These are phyloP conservation scores for Adansonia digitata DNA, from an alignment of 345 rosid genomes.

Conservation along the genomic window DNA sequence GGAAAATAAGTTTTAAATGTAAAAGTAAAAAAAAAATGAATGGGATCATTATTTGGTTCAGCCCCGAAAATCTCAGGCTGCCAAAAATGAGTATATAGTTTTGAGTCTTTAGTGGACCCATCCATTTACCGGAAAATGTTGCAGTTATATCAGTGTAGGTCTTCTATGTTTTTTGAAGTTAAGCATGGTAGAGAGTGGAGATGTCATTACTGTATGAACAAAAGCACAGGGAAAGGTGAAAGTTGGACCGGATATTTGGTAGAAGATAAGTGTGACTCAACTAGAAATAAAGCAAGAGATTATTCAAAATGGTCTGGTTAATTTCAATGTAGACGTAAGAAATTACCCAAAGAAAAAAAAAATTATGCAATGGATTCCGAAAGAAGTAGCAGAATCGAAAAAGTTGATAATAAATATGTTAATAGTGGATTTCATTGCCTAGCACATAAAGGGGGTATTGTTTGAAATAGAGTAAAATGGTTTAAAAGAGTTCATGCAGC, in stretches of 20 bases:
- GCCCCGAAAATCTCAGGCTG: neutral
- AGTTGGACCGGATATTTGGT: neutral
- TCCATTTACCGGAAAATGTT: neutral
- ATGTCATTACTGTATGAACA: neutral
- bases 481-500: neutral
- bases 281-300: neutral
- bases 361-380: neutral
- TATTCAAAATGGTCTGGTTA: neutral
- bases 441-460: neutral
- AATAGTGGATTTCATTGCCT: neutral
- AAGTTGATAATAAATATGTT: neutral
- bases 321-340: neutral
- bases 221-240: neutral
- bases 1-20: neutral
- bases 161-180: neutral
- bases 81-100: neutral
- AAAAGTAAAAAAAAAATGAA: neutral
- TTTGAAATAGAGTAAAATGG: neutral
- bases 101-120: neutral
- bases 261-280: neutral
- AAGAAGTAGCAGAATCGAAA: neutral
- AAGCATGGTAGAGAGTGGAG: neutral
- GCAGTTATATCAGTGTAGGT: neutral
- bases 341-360: neutral
- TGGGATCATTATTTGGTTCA: neutral